Base-by-base conservation (phyloP, 75 land plant species). In the Larix kaempferi region DNA sequence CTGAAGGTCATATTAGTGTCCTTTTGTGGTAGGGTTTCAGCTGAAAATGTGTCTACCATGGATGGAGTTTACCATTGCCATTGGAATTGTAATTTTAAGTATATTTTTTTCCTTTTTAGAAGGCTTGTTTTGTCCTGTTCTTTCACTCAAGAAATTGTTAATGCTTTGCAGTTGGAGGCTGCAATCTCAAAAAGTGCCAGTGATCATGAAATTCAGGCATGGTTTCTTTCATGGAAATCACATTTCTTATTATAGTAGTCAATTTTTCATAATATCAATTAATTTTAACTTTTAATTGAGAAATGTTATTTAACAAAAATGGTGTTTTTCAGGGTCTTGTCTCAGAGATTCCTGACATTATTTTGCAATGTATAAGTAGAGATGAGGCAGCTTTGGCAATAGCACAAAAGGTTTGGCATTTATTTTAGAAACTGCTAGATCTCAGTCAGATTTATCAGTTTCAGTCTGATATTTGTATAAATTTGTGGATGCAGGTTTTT, bases 301-400 rank as follows among this genome's bases (percentile, higher is more conserved):
- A 22, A 39, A 41, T 10, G n/a, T 41, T 41, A 21, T 69, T 69
- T n/a, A 58, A n/a, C 19, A 58, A 58, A 19, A n/a, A 19, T 74
- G 55, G 33, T 67, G 8, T 21, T 79, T 13, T 81, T n/a, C 86
- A 95, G 97, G 87, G 75, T 13, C 82, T 84, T 57, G 78, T 94
- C 78, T 78, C 88, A 75, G 95, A 97, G 73, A 83, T 97, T 74
- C 92, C 87, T 69, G 95, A 93, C n/a, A 89, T 94, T 67, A 85
- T 97, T 54, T 80, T 86, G 4, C 90, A 86, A 82, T 91, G 91
- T 79, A 63, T 89, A 19, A 92, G 87, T 83, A 85, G 95, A 73
- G 98, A 97, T 76, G 95, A 97, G 76, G 95, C 95, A 80, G 98
- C 98, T 10, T 67, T 97, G 57, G 93, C 98, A 73, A 88, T 97